Base-by-base conservation (phyloP, 1,284 basidiomycete species). In the Ustilago trichophora region DNA sequence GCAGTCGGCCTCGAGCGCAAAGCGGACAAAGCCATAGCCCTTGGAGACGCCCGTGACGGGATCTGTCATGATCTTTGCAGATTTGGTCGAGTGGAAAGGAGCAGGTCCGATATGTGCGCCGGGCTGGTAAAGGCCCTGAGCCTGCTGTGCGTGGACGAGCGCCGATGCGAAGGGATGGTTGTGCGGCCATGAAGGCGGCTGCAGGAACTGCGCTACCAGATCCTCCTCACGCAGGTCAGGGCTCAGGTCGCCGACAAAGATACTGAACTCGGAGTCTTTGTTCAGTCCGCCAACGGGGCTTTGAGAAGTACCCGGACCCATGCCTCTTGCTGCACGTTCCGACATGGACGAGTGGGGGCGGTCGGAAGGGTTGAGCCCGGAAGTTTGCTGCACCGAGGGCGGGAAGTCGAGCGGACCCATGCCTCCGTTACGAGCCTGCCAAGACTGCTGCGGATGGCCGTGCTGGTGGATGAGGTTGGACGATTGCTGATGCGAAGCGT, bases 1-100 rank as follows among this genome's bases (percentile, higher is more conserved):
- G 64, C 73, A 64, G 27, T 81, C 79, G 12, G 58, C 51, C 41
- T 73, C 68, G 12, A 59, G 47, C 3, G 53, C 38, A 33, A 81
- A 78, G 10, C 76, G 74, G 1, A 80, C 77, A 35, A 80, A 78
- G 16, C 76, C 77, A 25, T 75, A 78, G n/a, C 76, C 75, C n/a
- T 73, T 57, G 11, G 73, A 74, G 3, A 56, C 56, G 19, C 73
- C 65, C 9, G 66, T 72, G 18, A 64, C 51, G 2, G 71, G 62
- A n/a, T 75, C 73, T 12, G 73, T 60, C 70, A 76, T 76, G 42
- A 77, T 73, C 55, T 74, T 73, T 35, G 76, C 74, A 18, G 72
- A 71, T 46, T 72, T 71, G 47, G 72, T 73, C 26, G 65, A 73
- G n/a, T 60, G 38, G 46, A 78, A 80, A 24, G 78, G 75, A 2